These are phyloP conservation scores for Diaporthe vexans DNA, from an alignment of 2,329 filamentous ascomycete species.

Conservation along the genomic window DNA sequence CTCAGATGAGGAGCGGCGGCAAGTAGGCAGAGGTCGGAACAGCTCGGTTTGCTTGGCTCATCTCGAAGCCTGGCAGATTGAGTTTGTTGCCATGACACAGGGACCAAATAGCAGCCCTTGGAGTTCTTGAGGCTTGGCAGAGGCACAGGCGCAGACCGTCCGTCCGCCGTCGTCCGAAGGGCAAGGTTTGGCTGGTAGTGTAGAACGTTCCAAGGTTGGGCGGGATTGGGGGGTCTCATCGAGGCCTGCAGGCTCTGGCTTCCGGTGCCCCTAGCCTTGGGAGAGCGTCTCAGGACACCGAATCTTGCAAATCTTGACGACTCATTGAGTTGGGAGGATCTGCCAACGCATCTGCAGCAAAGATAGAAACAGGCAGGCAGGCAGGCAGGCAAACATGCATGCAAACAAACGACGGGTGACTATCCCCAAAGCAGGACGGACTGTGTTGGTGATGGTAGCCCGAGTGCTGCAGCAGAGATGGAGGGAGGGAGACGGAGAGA, in stretches of 20 bases:
- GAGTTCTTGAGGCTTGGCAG: background rate
- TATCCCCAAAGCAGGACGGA: background rate
- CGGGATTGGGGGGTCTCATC: slow-evolving; percentile 11
- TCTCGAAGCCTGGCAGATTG: slow-evolving; percentile 32
- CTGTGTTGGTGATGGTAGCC: background rate
- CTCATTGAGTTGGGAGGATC: slow-evolving; percentile 26
- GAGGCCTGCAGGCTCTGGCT: slow-evolving; percentile 26
- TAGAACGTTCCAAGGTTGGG: slow-evolving; percentile 21
- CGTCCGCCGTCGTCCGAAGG: slow-evolving; percentile 30
- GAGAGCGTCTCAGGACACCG: slow-evolving; percentile 22
- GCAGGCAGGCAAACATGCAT: background rate
- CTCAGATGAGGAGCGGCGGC: slow-evolving; percentile 10
- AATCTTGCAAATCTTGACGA: slow-evolving; percentile 27
- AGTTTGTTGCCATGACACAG: slow-evolving; percentile 27
- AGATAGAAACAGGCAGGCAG: slow-evolving; percentile 14
- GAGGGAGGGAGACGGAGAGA: background rate
- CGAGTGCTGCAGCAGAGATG: no score
- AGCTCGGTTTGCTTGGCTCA: slow-evolving; percentile 21
- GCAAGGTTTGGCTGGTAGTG: slow-evolving; percentile 25
- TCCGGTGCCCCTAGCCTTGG: slow-evolving; percentile 31
- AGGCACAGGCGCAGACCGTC: slow-evolving; percentile 19
- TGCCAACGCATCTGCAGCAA: slow-evolving; percentile 30
- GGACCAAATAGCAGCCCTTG: slow-evolving; percentile 2
- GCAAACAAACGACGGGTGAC: background rate
- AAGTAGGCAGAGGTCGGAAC: background rate